Conservation (phyloP, 2,329 filamentous ascomycete genomes). For the Fusarium sp. region DNA sequence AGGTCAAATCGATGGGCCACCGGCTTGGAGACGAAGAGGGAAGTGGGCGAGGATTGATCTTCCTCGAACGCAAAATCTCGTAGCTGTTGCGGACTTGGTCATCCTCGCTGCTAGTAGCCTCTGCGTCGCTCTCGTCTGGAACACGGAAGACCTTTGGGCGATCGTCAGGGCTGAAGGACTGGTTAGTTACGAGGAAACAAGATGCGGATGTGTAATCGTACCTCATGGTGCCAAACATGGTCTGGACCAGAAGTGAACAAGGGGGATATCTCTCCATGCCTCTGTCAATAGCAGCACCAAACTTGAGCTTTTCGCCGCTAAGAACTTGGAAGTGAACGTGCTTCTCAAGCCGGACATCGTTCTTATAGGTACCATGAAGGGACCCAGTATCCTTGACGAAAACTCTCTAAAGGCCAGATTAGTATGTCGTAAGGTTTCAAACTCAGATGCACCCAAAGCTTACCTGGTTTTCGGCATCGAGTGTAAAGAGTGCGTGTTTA, state of each 20-base stretch:
- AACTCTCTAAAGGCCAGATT: slow-evolving; percentile 57
- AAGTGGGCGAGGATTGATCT: slow-evolving; percentile 47
- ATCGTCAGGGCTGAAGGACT: slow-evolving; percentile 44
- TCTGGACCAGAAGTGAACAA: slow-evolving; percentile 55
- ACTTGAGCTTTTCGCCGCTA: slow-evolving; percentile 54
- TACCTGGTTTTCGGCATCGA: slow-evolving; percentile 63
- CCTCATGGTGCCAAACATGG: slow-evolving; percentile 51
- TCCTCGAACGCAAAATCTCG: slow-evolving; percentile 49
- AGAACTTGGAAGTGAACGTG: slow-evolving; percentile 38
- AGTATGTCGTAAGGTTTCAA: slow-evolving; percentile 21
- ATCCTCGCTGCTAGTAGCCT: slow-evolving; percentile 50
- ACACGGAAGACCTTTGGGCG: slow-evolving; percentile 58
- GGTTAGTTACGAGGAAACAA: slow-evolving; percentile 28
- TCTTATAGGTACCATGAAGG: slow-evolving; percentile 68
- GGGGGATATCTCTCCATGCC: slow-evolving; percentile 56
- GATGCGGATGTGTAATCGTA: slow-evolving; percentile 26
- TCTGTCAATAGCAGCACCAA: slow-evolving; percentile 57
- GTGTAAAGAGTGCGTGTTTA: slow-evolving; percentile 71
- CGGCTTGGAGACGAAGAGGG: slow-evolving; percentile 15
- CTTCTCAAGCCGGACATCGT: slow-evolving; percentile 49
- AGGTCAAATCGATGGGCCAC: slow-evolving; percentile 45
- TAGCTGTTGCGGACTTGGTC: slow-evolving; percentile 50
- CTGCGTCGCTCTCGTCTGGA: slow-evolving; percentile 59
- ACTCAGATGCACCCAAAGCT: slow-evolving; percentile 22
- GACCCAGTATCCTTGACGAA: slow-evolving; percentile 64